Evolutionary conservation across 192 early-diverging fungal genomes (phyloP).

Genomic region (Martensiomyces pterosporus): DNA sequence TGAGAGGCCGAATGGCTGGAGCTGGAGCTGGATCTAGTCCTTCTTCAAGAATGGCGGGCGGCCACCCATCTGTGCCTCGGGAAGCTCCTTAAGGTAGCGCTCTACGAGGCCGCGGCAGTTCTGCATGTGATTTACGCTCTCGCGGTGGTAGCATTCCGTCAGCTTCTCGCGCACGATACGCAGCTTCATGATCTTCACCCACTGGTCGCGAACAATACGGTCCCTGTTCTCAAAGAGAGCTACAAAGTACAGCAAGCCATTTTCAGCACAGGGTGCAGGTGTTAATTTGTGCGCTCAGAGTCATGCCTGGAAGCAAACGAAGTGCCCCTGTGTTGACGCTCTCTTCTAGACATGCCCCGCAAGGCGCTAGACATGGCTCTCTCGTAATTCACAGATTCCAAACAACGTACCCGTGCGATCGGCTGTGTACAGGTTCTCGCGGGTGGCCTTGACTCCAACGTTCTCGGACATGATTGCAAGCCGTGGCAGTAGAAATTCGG

Average conservation of each 20-base stretch:
- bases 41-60: conserved; percentile 50
- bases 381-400: background rate
- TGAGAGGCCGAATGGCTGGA: too few relatives aligned
- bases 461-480: conserved; percentile 16
- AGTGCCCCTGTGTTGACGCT: background rate
- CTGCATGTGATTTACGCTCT: conserved; percentile 92
- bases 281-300: conserved; percentile 1
- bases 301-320: background rate
- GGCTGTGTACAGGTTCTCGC: conserved; percentile 49
- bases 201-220: conserved; percentile 78
- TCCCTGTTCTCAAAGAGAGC: conserved; percentile 58
- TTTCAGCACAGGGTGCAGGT: background rate
- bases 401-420: conserved; percentile 47
- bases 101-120: conserved; percentile 83
- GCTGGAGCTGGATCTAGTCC: too few relatives aligned
- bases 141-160: conserved; percentile 84
- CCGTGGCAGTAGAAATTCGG: too few relatives aligned
- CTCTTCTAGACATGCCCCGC: background rate
- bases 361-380: background rate
- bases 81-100: conserved; percentile 68
- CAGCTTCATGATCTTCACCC: conserved; percentile 89
- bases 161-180: conserved; percentile 80
- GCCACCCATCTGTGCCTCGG: conserved; percentile 40
- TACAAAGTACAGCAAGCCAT: conserved; percentile 7
- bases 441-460: conserved; percentile 43